These are phyloP conservation scores for Colletotrichum caudatum DNA, from an alignment of 2,329 filamentous ascomycete species.

Conservation along the genomic window DNA sequence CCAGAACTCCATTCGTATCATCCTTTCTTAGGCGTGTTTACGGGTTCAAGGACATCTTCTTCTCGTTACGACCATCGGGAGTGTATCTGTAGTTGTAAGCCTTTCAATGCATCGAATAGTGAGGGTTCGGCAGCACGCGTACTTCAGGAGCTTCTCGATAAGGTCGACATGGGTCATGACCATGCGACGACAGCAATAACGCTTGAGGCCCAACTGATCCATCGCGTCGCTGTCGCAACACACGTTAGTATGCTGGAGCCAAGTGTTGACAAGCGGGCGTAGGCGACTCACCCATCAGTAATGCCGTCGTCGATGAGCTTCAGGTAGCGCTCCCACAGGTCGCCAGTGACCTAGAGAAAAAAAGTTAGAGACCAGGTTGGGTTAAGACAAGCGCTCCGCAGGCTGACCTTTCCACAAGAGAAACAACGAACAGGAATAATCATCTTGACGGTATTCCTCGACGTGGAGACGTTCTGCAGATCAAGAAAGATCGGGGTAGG, in stretches of 20 bases:
- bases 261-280: conserved; percentile 5
- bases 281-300: conserved; percentile 74
- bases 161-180: conserved; percentile 99
- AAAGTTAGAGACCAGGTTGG: conserved; percentile 47
- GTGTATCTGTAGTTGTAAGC: conserved; percentile 63
- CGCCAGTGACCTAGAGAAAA: conserved; percentile 82
- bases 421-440: conserved; percentile 99
- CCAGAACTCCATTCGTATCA: conserved; percentile 35
- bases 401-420: conserved; percentile 95
- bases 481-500: not conserved
- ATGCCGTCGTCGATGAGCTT: conserved; percentile 84
- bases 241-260: not conserved
- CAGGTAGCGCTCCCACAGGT: conserved; percentile 97
- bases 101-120: conserved; percentile 39
- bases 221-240: conserved; percentile 82
- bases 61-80: conserved; percentile 72
- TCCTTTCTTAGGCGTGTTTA: conserved; percentile 41
- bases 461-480: not conserved
- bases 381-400: not conserved
- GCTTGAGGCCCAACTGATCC: conserved; percentile 91
- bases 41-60: conserved; percentile 63
- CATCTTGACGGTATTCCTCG: conserved; percentile 70
- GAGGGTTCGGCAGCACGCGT: conserved; percentile 50
- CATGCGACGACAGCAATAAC: conserved; percentile 99
- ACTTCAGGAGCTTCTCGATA: conserved; percentile 98